Conservation (phyloP, 306 rosid genomes). For the Cicer pinnatifidum region DNA sequence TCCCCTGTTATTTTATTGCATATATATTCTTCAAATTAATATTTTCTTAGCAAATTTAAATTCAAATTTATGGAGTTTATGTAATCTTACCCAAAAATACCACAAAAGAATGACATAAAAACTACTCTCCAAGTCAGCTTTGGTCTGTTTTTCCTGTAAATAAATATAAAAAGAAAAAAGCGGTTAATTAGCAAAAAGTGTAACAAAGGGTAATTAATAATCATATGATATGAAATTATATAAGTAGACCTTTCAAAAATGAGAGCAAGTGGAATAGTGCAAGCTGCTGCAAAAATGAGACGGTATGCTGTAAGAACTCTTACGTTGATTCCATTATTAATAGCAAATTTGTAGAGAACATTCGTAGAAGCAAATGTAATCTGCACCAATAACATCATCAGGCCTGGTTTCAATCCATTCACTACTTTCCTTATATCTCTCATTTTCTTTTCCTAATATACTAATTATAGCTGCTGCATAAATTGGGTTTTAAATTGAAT, state of each 20-base stretch:
- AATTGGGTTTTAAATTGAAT: neutral
- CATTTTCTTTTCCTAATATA: neutral
- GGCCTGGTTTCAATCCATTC: slow-evolving; percentile 49
- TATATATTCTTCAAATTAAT: neutral
- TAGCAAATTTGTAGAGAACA: slow-evolving; percentile 50
- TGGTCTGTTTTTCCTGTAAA: slow-evolving; percentile 51
- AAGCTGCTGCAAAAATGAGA: slow-evolving; percentile 51
- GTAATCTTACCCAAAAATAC: slow-evolving; percentile 57
- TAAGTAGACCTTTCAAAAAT: slow-evolving; percentile 37
- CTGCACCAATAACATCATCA: slow-evolving; percentile 54
- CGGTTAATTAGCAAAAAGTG: neutral
- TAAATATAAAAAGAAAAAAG: neutral
- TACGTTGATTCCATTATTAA: slow-evolving; percentile 51
- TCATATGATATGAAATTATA: neutral
- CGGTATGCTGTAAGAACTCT: slow-evolving; percentile 56
- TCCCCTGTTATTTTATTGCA: slow-evolving; percentile 38
- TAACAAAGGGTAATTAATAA: neutral
- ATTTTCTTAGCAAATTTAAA: neutral
- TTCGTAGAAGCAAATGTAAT: slow-evolving; percentile 39
- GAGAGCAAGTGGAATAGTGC: slow-evolving; percentile 52
- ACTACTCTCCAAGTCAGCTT: slow-evolving; percentile 53
- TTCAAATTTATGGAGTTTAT: neutral
- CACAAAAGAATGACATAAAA: slow-evolving; percentile 53
- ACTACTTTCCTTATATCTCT: slow-evolving; percentile 9
- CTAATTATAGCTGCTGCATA: neutral